A percentile compares a stretch with the other conserved stretches of the same genome.
phyloP scores from a whole-genome alignment of 2,329 filamentous ascomycete species.

The Colletotrichum shisoi region DNA sequence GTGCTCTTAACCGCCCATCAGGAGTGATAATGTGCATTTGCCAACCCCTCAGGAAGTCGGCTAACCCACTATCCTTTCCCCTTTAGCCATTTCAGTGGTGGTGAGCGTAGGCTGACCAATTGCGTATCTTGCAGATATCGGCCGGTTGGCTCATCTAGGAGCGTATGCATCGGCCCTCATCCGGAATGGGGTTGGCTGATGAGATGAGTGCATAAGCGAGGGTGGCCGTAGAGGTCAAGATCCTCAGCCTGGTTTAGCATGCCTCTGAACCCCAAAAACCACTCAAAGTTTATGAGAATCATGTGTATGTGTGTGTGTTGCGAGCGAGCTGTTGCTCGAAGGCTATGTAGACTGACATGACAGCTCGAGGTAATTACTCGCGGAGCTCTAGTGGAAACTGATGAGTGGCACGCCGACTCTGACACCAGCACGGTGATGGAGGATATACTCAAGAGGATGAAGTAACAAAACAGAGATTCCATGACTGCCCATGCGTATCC shows the following conservation, averaged over 20 bases:
- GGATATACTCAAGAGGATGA: neutral
- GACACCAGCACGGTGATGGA: neutral
- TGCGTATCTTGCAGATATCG: conserved; percentile 7
- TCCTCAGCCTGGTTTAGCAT: conserved; percentile 1
- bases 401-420: neutral
- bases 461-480: neutral
- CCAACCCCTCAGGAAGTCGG: conserved; percentile 5
- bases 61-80: neutral
- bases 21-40: neutral
- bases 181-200: neutral
- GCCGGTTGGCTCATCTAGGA: conserved; percentile 1
- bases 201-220: conserved; percentile 9
- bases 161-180: conserved; percentile 1
- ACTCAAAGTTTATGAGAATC: conserved; percentile 1
- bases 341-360: neutral
- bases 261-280: neutral
- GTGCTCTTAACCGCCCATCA: neutral
- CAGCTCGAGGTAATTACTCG: neutral
- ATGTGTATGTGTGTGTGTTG: neutral
- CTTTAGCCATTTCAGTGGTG: neutral
- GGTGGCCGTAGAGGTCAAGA: neutral
- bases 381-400: neutral
- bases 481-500: neutral
- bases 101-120: conserved; percentile 9
- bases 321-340: neutral